Conservation (phyloP, 352 stramenopile genomes). For the Phytopythium chamaehyphon region DNA sequence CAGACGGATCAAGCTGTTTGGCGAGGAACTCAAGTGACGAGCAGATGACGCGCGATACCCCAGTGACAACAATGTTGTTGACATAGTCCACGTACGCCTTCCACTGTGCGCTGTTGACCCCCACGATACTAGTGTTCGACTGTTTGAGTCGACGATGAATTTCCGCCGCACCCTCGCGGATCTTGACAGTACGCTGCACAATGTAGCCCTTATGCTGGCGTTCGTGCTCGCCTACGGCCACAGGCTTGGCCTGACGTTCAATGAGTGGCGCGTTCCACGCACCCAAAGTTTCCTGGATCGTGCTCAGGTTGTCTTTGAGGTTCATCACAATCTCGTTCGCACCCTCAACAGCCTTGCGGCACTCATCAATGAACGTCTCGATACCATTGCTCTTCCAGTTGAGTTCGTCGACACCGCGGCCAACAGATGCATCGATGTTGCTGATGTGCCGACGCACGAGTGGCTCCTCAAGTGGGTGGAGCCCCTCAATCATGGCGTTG, state of each 20-base stretch:
- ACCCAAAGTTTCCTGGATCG: constrained; percentile 91
- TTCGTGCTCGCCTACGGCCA: constrained; percentile 96
- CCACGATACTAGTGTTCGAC: constrained; percentile 93
- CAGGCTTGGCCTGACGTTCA: constrained; percentile 94
- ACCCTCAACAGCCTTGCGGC: constrained; percentile 72
- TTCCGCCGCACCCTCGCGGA: constrained; percentile 93
- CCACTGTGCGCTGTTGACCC: constrained; percentile 95
- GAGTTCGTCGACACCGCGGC: constrained; percentile 91
- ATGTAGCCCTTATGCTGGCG: constrained; percentile 93
- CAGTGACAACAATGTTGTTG: constrained; percentile 96
- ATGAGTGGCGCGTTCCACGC: constrained; percentile 93
- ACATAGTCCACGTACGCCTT: constrained; percentile 97
- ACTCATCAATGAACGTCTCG: constrained; percentile 94
- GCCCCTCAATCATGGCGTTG: constrained; percentile 95
- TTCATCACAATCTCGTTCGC: constrained; percentile 94
- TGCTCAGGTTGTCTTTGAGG: constrained; percentile 96
- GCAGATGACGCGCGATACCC: constrained; percentile 87
- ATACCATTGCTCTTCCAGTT: constrained; percentile 95
- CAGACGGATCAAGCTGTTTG: constrained; percentile 91
- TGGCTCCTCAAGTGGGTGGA: constrained; percentile 96
- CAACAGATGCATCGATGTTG: constrained; percentile 94
- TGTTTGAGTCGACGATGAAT: constrained; percentile 96
- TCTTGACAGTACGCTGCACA: constrained; percentile 91
- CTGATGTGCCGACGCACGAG: constrained; percentile 94
- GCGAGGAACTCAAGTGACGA: constrained; percentile 90